phyloP scores from a whole-genome alignment of 176 grass and related monocot species.

The Ensete glaucum region DNA sequence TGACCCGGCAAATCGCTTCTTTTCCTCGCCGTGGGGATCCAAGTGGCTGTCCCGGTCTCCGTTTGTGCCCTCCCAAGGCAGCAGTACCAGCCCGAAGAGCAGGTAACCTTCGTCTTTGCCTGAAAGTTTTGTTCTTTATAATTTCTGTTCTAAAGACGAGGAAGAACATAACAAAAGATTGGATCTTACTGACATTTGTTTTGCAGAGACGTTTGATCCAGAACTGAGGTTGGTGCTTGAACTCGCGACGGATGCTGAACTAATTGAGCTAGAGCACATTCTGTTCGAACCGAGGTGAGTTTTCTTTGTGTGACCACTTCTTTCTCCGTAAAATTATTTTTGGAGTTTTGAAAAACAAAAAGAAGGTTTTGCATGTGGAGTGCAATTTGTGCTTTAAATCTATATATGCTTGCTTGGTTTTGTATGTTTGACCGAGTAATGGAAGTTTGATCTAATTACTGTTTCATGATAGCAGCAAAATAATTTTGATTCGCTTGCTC shows the following conservation, averaged over 20 bases:
- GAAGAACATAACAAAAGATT: not conserved
- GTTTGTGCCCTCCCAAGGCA: not conserved
- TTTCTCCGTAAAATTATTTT: slow-evolving; percentile 6
- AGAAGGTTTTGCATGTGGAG: not conserved
- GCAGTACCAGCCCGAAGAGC: not conserved
- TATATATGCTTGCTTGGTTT: no score
- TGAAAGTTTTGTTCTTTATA: not conserved
- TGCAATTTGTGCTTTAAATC: not conserved
- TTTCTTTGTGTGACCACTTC: not conserved
- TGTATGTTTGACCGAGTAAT: no score
- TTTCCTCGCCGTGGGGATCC: not conserved
- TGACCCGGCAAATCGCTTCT: not conserved
- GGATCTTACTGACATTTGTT: slow-evolving; percentile 3
- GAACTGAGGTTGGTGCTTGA: slow-evolving; percentile 84
- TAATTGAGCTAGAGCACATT: slow-evolving; percentile 75
- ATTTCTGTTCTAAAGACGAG: not conserved
- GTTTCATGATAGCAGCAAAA: no score
- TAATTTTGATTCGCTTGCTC: no score
- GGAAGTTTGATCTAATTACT: no score
- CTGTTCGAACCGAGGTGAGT: slow-evolving; percentile 73
- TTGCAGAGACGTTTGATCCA: slow-evolving; percentile 59
- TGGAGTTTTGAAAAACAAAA: not conserved
- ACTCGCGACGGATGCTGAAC: slow-evolving; percentile 62
- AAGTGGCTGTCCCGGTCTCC: not conserved
- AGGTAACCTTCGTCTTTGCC: not conserved